phyloP scores from a whole-genome alignment of 768 basidiomycete genomes.

The Rhodotorula toruloides region DNA sequence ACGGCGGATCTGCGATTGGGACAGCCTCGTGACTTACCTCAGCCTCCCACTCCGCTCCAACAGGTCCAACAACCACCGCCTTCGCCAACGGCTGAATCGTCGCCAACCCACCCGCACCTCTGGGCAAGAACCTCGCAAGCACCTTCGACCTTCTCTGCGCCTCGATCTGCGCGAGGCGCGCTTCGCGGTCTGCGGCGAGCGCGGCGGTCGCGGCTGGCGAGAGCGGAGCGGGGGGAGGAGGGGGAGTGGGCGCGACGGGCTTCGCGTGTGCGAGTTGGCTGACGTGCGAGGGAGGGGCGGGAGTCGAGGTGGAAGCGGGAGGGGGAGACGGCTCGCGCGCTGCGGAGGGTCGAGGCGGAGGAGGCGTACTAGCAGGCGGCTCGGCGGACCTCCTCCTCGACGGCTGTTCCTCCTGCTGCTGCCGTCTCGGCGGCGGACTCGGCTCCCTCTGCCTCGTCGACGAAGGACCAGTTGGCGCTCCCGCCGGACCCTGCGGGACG shows the following conservation, averaged over 20 bases:
- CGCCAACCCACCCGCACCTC: constrained; percentile 14
- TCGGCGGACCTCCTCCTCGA: no score
- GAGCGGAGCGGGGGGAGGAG: background rate
- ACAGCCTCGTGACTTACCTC: constrained; percentile 7
- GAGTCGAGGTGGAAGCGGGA: no score
- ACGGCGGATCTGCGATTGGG: background rate
- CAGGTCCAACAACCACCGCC: constrained; percentile 12
- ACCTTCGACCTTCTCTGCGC: background rate
- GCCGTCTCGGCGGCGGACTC: no score
- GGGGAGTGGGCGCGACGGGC: background rate
- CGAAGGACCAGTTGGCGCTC: background rate
- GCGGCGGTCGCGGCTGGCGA: no score
- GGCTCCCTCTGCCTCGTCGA: no score
- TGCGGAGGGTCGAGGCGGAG: no score
- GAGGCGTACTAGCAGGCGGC: no score
- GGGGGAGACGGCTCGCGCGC: no score
- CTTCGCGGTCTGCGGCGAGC: background rate
- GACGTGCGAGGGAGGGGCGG: no score
- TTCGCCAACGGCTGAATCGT: constrained; percentile 3
- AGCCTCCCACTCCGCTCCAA: constrained; percentile 12
- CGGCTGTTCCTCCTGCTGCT: no score
- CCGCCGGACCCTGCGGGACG: background rate
- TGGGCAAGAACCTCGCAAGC: constrained; percentile 19
- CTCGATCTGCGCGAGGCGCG: background rate
- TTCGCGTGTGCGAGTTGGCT: no score